Evolutionary conservation across 1,284 basidiomycete species (phyloP).

Genomic region (Sparassis latifolia): DNA sequence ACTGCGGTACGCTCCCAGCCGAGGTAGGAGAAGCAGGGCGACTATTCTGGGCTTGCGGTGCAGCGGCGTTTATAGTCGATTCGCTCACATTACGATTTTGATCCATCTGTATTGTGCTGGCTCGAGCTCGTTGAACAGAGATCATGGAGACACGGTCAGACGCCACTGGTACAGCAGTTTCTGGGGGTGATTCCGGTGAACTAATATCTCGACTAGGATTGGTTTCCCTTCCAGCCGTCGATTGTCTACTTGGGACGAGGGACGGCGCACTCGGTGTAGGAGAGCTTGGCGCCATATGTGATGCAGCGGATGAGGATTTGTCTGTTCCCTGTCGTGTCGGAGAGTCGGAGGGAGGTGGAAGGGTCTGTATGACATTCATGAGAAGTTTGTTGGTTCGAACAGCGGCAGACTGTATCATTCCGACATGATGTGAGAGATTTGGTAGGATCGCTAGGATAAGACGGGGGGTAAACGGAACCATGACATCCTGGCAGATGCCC

Average conservation of each 20-base stretch:
- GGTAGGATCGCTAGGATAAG: slow-evolving; percentile 91
- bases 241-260: slow-evolving; percentile 39
- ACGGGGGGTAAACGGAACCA: slow-evolving; percentile 91
- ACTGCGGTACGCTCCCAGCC: slow-evolving; percentile 23
- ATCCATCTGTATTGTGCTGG: slow-evolving; percentile 17
- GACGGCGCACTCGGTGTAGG: slow-evolving; percentile 40
- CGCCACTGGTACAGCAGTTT: slow-evolving; percentile 3
- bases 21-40: slow-evolving; percentile 30
- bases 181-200: slow-evolving; percentile 35
- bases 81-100: slow-evolving; percentile 5
- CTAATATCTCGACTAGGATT: slow-evolving; percentile 32
- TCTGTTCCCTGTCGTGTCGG: slow-evolving; percentile 30
- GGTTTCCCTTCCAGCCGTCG: slow-evolving; percentile 31
- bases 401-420: slow-evolving; percentile 86
- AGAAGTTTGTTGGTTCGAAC: slow-evolving; percentile 84
- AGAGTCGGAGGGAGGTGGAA: slow-evolving; percentile 65
- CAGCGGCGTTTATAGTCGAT: slow-evolving; percentile 4
- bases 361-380: slow-evolving; percentile 77
- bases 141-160: slow-evolving; percentile 12
- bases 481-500: slow-evolving; percentile 82
- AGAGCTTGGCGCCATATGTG: slow-evolving; percentile 37
- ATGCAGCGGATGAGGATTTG: slow-evolving; percentile 24
- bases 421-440: slow-evolving; percentile 88
- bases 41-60: slow-evolving; percentile 18
- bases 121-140: slow-evolving; percentile 23